Conservation (phyloP, 768 basidiomycete species). For the Termitomyces sp. region DNA sequence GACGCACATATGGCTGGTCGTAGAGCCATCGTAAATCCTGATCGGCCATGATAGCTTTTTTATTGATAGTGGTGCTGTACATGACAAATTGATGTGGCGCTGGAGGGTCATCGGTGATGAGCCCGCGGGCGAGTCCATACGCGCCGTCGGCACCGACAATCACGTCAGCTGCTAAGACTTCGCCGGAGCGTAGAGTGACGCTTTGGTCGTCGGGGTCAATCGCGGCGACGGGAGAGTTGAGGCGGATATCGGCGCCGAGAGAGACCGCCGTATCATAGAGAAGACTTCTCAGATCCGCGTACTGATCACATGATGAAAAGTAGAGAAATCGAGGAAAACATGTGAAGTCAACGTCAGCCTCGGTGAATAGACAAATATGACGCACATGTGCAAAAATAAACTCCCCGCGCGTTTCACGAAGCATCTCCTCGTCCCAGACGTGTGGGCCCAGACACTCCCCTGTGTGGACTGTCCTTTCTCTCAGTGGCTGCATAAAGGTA, state of each 20-base stretch:
- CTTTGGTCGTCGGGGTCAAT: slow-evolving; percentile 22
- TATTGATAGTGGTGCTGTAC: slow-evolving; percentile 41
- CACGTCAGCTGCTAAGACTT: slow-evolving; percentile 40
- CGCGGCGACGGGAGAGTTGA: slow-evolving; percentile 24
- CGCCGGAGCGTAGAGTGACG: slow-evolving; percentile 34
- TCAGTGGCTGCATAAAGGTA: not conserved
- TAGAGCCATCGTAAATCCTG: slow-evolving; percentile 29
- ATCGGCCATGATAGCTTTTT: slow-evolving; percentile 33
- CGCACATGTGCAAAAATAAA: slow-evolving; percentile 33
- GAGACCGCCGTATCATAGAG: slow-evolving; percentile 40
- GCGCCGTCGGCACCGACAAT: slow-evolving; percentile 57
- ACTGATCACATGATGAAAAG: slow-evolving; percentile 17
- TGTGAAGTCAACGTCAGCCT: slow-evolving; percentile 14
- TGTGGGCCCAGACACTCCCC: slow-evolving; percentile 46
- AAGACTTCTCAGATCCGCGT: slow-evolving; percentile 44
- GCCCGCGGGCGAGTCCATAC: not conserved
- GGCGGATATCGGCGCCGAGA: slow-evolving; percentile 38
- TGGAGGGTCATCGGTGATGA: slow-evolving; percentile 17
- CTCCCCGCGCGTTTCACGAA: slow-evolving; percentile 38
- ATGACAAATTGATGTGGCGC: slow-evolving; percentile 24
- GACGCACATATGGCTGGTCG: slow-evolving; percentile 19
- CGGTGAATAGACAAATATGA: slow-evolving; percentile 15
- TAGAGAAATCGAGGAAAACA: not conserved
- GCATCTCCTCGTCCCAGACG: slow-evolving; percentile 46
- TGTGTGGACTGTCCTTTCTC: slow-evolving; percentile 32